A percentile compares a stretch with the other conserved stretches of the same genome.
phyloP scores from a whole-genome alignment of 768 basidiomycete species.

The Pleurotus tuber-regium region DNA sequence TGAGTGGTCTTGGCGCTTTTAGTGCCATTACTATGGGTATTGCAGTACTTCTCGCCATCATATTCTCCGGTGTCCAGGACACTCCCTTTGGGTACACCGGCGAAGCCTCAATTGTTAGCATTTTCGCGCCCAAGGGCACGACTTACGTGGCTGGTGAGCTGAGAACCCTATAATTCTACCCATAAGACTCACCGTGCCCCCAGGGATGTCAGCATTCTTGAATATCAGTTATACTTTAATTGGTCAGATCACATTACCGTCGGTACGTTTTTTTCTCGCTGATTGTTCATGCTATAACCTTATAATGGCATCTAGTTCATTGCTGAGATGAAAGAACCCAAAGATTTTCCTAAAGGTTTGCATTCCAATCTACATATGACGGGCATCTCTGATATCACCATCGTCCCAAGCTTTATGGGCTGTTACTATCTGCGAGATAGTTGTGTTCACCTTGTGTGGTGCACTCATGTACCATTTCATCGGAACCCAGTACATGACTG shows the following conservation, averaged over 20 bases:
- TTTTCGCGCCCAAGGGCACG: conserved; percentile 34
- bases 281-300: neutral
- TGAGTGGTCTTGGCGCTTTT: conserved; percentile 38
- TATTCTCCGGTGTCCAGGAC: conserved; percentile 38
- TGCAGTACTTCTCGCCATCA: conserved; percentile 39
- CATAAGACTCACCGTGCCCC: no score
- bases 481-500: conserved; percentile 40
- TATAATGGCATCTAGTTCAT: conserved; percentile 31
- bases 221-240: conserved; percentile 46
- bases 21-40: conserved; percentile 45
- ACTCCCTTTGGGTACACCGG: conserved; percentile 40
- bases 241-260: conserved; percentile 43
- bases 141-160: conserved; percentile 34
- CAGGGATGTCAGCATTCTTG: conserved; percentile 43
- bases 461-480: conserved; percentile 39
- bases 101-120: conserved; percentile 34
- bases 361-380: no score
- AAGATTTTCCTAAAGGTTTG: conserved; percentile 42
- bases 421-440: conserved; percentile 38
- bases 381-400: neutral
- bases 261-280: conserved; percentile 19
- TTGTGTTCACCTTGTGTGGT: conserved; percentile 43
- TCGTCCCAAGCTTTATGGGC: conserved; percentile 34
- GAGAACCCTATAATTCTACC: no score
- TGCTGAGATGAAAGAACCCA: conserved; percentile 46